phyloP scores from a whole-genome alignment of 2,329 filamentous ascomycete species.

The Cladosporium phlei region DNA sequence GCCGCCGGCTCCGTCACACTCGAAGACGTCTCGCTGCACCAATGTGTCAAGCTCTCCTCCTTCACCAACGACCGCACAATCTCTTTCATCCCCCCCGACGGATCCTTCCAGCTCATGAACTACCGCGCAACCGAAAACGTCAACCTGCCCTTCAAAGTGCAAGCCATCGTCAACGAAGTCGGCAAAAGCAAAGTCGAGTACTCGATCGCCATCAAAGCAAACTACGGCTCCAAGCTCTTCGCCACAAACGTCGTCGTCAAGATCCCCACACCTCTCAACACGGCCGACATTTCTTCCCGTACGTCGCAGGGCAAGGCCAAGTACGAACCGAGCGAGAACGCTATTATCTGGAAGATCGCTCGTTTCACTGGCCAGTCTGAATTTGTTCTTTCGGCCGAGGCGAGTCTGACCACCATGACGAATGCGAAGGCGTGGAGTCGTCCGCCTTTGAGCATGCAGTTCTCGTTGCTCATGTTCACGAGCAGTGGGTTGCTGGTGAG shows the following conservation, averaged over 20 bases:
- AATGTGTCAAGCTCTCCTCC: constrained; percentile 95
- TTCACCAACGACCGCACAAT: constrained; percentile 97
- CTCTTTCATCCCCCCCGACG: constrained; percentile 92
- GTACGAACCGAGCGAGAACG: constrained; percentile 96
- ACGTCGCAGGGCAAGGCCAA: constrained; percentile 96
- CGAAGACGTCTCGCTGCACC: constrained; percentile 98
- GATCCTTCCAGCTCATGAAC: constrained; percentile 97
- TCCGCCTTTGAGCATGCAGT: constrained; percentile 85
- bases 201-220: constrained; percentile 94
- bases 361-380: constrained; percentile 98
- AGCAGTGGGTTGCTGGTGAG: constrained; percentile 86
- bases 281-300: constrained; percentile 85
- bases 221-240: constrained; percentile 93
- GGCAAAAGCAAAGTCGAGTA: constrained; percentile 98
- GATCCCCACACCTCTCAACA: constrained; percentile 94
- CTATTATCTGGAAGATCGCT: constrained; percentile 98
- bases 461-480: constrained; percentile 96
- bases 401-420: constrained; percentile 91
- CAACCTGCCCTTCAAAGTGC: constrained; percentile 96
- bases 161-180: constrained; percentile 96
- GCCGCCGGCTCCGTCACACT: constrained; percentile 92
- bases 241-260: constrained; percentile 93
- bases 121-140: constrained; percentile 98
- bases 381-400: constrained; percentile 90
- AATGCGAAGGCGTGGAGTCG: constrained; percentile 96